phyloP scores from a whole-genome alignment of 1,139 yeast species.

The Pichia sp. region DNA sequence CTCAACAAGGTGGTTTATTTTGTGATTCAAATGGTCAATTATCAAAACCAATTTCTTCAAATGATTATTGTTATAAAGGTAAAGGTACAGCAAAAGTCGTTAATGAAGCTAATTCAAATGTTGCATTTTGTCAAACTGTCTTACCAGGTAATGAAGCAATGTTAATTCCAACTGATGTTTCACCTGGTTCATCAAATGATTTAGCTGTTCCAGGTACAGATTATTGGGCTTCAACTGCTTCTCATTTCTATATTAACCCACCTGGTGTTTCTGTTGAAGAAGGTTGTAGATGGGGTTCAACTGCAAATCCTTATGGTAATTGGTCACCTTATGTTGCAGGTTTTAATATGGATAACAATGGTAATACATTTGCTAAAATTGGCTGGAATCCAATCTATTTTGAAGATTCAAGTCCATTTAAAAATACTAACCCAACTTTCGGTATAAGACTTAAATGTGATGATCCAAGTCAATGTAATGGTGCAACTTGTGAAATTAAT shows the following conservation, averaged over 20 bases:
- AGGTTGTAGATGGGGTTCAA: conserved; percentile 82
- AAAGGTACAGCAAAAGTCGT: conserved; percentile 60
- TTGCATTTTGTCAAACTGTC: conserved; percentile 88
- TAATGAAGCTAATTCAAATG: conserved; percentile 47
- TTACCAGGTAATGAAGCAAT: conserved; percentile 91
- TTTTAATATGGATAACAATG: conserved; percentile 63
- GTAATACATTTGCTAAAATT: conserved; percentile 71
- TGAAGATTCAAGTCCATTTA: conserved; percentile 50
- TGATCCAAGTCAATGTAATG: conserved; percentile 59
- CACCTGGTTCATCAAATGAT: conserved; percentile 38
- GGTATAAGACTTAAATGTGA: conserved; percentile 74
- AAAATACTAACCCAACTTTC: conserved; percentile 49
- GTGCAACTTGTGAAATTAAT: conserved; percentile 73
- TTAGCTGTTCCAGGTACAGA: conserved; percentile 82
- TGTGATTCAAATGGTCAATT: conserved; percentile 67
- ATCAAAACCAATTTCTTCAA: conserved; percentile 53
- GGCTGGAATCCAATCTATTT: conserved; percentile 88
- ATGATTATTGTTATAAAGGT: conserved; percentile 68
- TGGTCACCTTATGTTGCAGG: conserved; percentile 95
- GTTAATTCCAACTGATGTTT: conserved; percentile 76
- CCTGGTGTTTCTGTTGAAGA: conserved; percentile 76
- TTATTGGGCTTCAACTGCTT: conserved; percentile 57
- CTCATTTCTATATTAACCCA: conserved; percentile 80
- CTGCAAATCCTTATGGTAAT: conserved; percentile 64
- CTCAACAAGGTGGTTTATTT: conserved; percentile 74